These are phyloP conservation scores for Neoarthrinium moseri DNA, from an alignment of 2,329 filamentous ascomycete species.

Conservation along the genomic window DNA sequence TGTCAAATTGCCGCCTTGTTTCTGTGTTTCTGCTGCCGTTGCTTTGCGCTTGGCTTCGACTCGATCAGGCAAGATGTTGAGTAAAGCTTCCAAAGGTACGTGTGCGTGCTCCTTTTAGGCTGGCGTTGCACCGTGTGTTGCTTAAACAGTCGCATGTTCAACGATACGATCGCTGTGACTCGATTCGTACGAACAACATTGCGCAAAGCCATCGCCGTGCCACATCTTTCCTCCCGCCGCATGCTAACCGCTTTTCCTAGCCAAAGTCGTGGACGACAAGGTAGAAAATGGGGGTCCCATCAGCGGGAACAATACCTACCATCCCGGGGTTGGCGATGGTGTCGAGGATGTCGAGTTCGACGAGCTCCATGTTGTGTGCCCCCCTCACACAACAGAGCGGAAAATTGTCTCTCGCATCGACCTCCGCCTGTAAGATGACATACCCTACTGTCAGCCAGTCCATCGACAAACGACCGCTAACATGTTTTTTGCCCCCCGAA, in stretches of 20 bases:
- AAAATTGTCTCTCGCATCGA: conserved; percentile 71
- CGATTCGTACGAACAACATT: too few relatives aligned
- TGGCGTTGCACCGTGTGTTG: background rate
- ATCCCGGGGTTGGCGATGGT: conserved; percentile 22
- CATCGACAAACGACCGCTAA: too few relatives aligned
- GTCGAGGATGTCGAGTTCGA: too few relatives aligned
- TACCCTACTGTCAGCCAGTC: too few relatives aligned
- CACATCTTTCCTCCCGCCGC: too few relatives aligned
- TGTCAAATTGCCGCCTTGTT: too few relatives aligned
- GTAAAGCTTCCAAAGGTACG: background rate
- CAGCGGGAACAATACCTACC: conserved; percentile 24
- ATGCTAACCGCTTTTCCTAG: too few relatives aligned
- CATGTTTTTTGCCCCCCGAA: too few relatives aligned
- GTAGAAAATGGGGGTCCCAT: conserved; percentile 18
- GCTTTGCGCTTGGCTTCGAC: too few relatives aligned
- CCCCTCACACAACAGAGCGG: conserved; percentile 59
- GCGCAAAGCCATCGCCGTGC: too few relatives aligned
- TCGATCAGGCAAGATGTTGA: background rate
- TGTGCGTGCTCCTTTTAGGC: background rate
- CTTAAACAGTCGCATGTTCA: background rate
- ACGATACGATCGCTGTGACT: too few relatives aligned
- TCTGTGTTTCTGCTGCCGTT: too few relatives aligned
- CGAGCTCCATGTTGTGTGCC: conserved; percentile 37
- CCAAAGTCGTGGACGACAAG: conserved; percentile 20
- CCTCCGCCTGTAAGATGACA: conserved; percentile 61